Evolutionary conservation across 2,329 filamentous ascomycete genomes (phyloP).

Genomic region (Epichloe scottii): DNA sequence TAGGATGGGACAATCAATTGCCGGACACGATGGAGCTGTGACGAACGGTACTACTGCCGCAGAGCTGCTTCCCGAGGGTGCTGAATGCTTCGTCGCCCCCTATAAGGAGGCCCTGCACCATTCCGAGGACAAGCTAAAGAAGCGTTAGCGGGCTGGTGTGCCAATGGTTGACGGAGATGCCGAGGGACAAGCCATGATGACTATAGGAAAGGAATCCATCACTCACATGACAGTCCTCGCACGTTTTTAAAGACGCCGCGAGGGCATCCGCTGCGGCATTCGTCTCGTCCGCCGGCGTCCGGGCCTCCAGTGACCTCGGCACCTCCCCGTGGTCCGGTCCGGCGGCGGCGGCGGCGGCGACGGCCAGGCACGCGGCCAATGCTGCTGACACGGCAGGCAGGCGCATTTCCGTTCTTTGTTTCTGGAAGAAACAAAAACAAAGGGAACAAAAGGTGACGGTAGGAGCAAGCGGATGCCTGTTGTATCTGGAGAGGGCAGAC

Average conservation of each 20-base stretch:
- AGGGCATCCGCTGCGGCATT: background rate
- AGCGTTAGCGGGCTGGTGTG: background rate
- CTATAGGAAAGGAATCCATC: too few relatives aligned
- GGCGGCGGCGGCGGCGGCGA: background rate
- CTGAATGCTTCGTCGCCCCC: slow-evolving; percentile 29
- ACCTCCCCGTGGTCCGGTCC: background rate
- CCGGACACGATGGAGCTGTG: too few relatives aligned
- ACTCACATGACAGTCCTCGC: slow-evolving; percentile 2
- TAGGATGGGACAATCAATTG: too few relatives aligned
- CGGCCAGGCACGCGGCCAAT: background rate
- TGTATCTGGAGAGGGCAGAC: background rate
- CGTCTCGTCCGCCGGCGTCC: background rate
- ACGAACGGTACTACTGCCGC: slow-evolving; percentile 15
- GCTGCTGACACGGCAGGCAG: background rate
- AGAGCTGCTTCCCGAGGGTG: slow-evolving; percentile 14
- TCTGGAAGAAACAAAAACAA: background rate
- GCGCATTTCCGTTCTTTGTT: background rate
- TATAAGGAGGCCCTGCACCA: slow-evolving; percentile 28
- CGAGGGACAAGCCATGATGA: too few relatives aligned
- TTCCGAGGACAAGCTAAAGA: slow-evolving; percentile 2
- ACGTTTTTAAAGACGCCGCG: background rate
- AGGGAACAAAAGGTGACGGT: background rate
- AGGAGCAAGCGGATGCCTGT: background rate
- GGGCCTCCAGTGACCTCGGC: background rate
- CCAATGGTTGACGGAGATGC: background rate